Evolutionary conservation across 345 rosid species (phyloP).

Genomic region (Populus ilicifolia): DNA sequence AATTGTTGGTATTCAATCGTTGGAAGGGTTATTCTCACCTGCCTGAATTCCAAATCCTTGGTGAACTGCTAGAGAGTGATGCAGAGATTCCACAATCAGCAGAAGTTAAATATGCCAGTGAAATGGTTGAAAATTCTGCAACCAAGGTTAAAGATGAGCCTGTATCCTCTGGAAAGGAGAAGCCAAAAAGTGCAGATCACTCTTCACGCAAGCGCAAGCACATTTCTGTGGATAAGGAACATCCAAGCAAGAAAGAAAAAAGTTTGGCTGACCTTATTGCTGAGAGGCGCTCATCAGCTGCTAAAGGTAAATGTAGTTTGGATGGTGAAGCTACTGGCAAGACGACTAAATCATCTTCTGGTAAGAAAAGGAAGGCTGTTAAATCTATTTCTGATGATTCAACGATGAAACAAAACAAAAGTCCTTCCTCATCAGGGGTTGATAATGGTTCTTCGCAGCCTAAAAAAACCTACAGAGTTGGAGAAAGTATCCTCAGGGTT

Average conservation of each 20-base stretch:
- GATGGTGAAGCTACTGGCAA: conserved; percentile 17
- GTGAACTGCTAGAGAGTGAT: conserved; percentile 42
- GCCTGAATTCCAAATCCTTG: conserved; percentile 48
- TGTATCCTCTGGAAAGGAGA: conserved; percentile 33
- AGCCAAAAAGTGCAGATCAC: conserved; percentile 24
- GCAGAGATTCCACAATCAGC: conserved; percentile 33
- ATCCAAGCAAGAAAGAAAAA: conserved; percentile 44
- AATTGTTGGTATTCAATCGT: conserved; percentile 51
- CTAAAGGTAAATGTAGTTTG: conserved; percentile 28
- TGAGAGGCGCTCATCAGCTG: conserved; percentile 30
- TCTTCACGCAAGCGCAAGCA: conserved; percentile 32
- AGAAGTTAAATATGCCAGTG: conserved; percentile 15
- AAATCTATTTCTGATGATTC: conserved; percentile 28
- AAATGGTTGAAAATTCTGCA: conserved; percentile 20
- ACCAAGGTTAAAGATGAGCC: too few species aligned
- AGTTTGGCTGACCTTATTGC: conserved; percentile 55
- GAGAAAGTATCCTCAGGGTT: conserved; percentile 36
- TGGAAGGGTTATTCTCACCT: conserved; percentile 63
- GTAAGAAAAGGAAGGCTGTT: conserved; percentile 42
- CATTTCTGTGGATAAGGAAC: conserved; percentile 22
- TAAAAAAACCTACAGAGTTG: conserved; percentile 36
- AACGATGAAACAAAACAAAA: conserved; percentile 23
- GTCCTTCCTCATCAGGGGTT: conserved; percentile 17
- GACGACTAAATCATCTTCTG: conserved; percentile 18
- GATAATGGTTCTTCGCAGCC: conserved; percentile 24